These are phyloP conservation scores for Tausonia pullulans DNA, from an alignment of 1,284 basidiomycete genomes.

Conservation along the genomic window DNA sequence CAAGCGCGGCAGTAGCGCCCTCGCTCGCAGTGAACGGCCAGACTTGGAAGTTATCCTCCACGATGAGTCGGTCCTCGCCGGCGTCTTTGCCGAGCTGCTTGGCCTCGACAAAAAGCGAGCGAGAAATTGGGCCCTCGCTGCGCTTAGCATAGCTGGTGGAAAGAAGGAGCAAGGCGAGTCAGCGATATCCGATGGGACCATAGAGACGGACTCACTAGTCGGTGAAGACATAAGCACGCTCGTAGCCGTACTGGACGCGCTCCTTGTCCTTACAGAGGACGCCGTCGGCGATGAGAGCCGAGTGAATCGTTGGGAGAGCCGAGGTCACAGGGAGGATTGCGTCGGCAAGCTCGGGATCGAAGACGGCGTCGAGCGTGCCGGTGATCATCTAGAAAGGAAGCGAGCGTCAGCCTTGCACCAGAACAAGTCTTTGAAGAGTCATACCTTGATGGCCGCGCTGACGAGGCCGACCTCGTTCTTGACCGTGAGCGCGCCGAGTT, in stretches of 20 bases:
- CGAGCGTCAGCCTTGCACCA: neutral
- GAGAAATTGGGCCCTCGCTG: neutral
- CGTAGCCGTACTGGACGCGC: neutral
- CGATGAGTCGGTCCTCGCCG: neutral
- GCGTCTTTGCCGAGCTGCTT: neutral
- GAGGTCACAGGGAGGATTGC: neutral
- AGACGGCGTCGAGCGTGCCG: neutral
- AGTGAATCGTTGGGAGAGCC: neutral
- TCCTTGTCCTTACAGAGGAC: neutral
- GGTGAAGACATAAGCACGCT: neutral
- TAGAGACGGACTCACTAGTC: neutral
- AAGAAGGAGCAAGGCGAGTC: neutral
- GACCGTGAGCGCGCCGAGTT: neutral
- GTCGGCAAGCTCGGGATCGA: conserved; percentile 4
- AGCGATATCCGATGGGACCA: neutral
- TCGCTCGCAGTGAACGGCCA: conserved; percentile 62
- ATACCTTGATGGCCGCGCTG: conserved; percentile 7
- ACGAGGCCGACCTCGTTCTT: neutral
- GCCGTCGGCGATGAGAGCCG: neutral
- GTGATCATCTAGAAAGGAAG: conserved; percentile 7
- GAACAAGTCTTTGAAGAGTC: neutral
- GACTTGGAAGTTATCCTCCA: conserved; percentile 45
- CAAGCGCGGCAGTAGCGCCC: conserved; percentile 58
- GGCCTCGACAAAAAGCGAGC: conserved; percentile 1
- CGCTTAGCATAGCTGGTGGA: neutral